phyloP scores from a whole-genome alignment of 495 filamentous ascomycete genomes.

The Neurospora sp. region DNA sequence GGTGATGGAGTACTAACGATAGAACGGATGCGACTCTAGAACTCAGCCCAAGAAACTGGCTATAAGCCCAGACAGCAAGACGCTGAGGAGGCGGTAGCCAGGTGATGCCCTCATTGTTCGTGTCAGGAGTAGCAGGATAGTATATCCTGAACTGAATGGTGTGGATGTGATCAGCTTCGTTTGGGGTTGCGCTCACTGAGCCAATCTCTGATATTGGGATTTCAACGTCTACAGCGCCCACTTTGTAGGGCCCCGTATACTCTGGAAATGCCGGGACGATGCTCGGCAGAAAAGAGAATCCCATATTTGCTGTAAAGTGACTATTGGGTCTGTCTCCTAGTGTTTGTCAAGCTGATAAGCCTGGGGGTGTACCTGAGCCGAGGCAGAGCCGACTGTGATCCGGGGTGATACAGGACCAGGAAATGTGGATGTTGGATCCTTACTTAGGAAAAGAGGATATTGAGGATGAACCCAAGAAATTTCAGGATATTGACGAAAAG shows the following conservation, averaged over 20 bases:
- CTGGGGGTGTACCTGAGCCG: too few relatives aligned
- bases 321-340: not conserved
- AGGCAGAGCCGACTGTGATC: not conserved
- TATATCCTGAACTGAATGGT: slow-evolving; percentile 69
- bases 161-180: slow-evolving; percentile 37
- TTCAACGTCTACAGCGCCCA: slow-evolving; percentile 68
- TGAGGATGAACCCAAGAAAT: not conserved
- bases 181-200: slow-evolving; percentile 39
- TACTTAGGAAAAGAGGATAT: not conserved
- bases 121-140: slow-evolving; percentile 51
- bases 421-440: not conserved
- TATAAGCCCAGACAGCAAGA: slow-evolving; percentile 56
- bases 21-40: slow-evolving; percentile 45
- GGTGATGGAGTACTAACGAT: slow-evolving; percentile 39
- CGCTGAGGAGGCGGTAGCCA: slow-evolving; percentile 70
- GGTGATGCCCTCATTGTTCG: slow-evolving; percentile 35
- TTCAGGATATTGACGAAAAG: not conserved
- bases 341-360: too few relatives aligned
- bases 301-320: slow-evolving; percentile 1
- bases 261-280: slow-evolving; percentile 53
- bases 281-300: slow-evolving; percentile 12
- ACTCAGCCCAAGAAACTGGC: slow-evolving; percentile 53
- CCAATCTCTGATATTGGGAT: slow-evolving; percentile 53
- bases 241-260: slow-evolving; percentile 62
- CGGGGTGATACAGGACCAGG: too few relatives aligned